A percentile compares a stretch with the other conserved stretches of the same genome.
Evolutionary conservation across 768 basidiomycete species (phyloP).

Genomic region (Phaeotremella skinneri): DNA sequence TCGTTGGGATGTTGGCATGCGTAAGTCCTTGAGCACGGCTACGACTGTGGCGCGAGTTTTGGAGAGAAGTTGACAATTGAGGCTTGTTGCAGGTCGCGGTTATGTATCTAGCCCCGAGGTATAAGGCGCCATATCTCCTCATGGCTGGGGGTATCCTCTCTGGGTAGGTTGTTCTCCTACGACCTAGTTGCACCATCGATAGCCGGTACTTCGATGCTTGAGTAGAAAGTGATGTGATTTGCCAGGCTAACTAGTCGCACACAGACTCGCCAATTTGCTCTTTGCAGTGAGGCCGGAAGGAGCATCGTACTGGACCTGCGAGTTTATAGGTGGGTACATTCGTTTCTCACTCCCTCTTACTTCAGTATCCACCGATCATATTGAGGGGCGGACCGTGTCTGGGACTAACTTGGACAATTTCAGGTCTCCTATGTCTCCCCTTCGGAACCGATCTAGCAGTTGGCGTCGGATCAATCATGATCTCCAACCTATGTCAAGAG

Average conservation of each 20-base stretch:
- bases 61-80: not conserved
- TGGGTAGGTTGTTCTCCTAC: slow-evolving; percentile 1
- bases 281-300: slow-evolving; percentile 14
- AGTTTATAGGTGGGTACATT: slow-evolving; percentile 11
- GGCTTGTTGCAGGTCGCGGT: slow-evolving; percentile 1
- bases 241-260: too few species aligned
- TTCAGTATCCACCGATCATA: not conserved
- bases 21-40: slow-evolving; percentile 3
- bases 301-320: slow-evolving; percentile 13
- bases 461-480: not conserved
- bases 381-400: too few species aligned
- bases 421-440: not conserved
- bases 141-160: slow-evolving; percentile 3
- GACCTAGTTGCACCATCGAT: not conserved
- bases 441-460: not conserved
- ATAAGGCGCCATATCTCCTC: not conserved
- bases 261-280: slow-evolving; percentile 10
- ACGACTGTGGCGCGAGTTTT: not conserved
- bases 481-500: not conserved
- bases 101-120: slow-evolving; percentile 2
- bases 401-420: not conserved
- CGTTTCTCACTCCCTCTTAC: not conserved
- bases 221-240: not conserved
- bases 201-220: not conserved
- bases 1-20: slow-evolving; percentile 13